Percentiles rank a stretch among this genome's conserved stretches.
phyloP scores from a whole-genome alignment of 768 basidiomycete genomes.

The Leucocoprinus sp. region DNA sequence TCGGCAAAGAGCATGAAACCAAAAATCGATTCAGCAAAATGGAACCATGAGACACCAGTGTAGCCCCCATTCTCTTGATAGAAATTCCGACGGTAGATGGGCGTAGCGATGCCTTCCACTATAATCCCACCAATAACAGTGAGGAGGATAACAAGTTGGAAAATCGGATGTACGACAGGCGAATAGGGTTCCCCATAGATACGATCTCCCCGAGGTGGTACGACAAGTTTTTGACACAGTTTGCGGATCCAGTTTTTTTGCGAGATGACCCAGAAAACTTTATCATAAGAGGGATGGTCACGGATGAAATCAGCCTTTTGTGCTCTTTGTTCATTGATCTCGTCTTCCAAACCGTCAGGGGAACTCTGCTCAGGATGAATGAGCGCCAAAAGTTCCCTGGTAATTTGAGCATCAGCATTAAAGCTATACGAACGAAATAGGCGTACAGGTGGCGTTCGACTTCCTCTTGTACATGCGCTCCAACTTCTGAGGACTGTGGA shows the following conservation, averaged over 20 bases:
- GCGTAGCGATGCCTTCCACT: constrained; percentile 80
- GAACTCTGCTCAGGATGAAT: constrained; percentile 44
- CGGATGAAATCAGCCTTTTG: constrained; percentile 83
- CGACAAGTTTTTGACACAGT: constrained; percentile 76
- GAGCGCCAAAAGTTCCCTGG: constrained; percentile 61
- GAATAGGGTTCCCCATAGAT: constrained; percentile 74
- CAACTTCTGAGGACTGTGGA: constrained; percentile 14
- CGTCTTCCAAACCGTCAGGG: constrained; percentile 52
- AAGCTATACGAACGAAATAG: background rate
- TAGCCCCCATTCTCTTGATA: constrained; percentile 51
- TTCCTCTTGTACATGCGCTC: constrained; percentile 41
- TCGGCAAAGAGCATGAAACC: constrained; percentile 68
- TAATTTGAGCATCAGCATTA: background rate
- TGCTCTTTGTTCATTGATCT: constrained; percentile 59
- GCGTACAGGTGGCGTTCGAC: constrained; percentile 69
- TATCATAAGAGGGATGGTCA: constrained; percentile 84
- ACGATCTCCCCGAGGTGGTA: constrained; percentile 77
- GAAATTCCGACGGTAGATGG: constrained; percentile 71
- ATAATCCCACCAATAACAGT: constrained; percentile 75
- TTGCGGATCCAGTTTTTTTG: constrained; percentile 68
- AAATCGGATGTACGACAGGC: constrained; percentile 55
- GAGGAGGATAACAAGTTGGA: constrained; percentile 66
- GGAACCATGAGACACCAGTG: constrained; percentile 78
- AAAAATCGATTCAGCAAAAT: constrained; percentile 68
- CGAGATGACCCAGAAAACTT: constrained; percentile 81